phyloP scores from a whole-genome alignment of 176 grass and related monocot species.

The Thalia dealbata region DNA sequence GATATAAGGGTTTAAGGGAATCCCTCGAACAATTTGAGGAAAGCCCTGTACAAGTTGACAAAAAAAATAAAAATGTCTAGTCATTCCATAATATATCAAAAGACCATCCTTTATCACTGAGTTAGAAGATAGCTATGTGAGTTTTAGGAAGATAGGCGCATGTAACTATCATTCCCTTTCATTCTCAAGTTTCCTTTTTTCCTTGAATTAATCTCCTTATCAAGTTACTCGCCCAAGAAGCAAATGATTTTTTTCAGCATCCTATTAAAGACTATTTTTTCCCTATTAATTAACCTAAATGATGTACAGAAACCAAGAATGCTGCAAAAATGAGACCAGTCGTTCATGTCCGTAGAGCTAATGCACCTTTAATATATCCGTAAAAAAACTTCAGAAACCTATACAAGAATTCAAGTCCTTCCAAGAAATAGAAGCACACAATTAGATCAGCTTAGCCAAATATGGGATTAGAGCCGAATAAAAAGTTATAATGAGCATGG shows the following conservation, averaged over 20 bases:
- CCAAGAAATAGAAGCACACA: too few species aligned
- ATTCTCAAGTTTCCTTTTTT: background rate
- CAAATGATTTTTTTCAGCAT: background rate
- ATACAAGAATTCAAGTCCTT: too few species aligned
- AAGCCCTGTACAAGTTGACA: conserved; percentile 32
- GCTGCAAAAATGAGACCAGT: background rate
- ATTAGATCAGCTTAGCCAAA: too few species aligned
- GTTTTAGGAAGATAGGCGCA: background rate
- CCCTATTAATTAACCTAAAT: background rate
- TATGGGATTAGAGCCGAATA: too few species aligned
- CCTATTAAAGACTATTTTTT: background rate
- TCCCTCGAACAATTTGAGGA: conserved; percentile 58
- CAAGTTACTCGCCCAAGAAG: background rate
- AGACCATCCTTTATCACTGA: too few species aligned
- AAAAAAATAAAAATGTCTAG: background rate
- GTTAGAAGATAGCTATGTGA: too few species aligned
- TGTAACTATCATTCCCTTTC: background rate
- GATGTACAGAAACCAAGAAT: background rate
- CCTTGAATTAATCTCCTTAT: too few species aligned
- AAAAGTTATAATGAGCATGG: too few species aligned
- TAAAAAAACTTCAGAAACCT: background rate
- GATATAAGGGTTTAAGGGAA: conserved; percentile 32
- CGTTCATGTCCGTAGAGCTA: background rate
- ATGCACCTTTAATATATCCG: background rate
- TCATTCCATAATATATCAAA: background rate